Conservation (phyloP, 1,139 yeast genomes). For the Yamadazyma dendronema region DNA sequence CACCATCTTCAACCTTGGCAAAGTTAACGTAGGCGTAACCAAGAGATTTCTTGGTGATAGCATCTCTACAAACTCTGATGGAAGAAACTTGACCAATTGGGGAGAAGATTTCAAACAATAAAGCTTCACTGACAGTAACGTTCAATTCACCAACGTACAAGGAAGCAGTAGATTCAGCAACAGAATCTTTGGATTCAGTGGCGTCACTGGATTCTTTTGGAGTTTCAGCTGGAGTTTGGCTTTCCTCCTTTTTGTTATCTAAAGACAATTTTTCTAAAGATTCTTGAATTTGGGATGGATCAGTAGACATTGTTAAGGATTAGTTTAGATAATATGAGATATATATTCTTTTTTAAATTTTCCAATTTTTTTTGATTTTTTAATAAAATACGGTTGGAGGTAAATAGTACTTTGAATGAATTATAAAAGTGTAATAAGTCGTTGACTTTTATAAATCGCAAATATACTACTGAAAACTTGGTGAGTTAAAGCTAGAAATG, state of each 20-base stretch:
- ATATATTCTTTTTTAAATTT: constrained; percentile 10
- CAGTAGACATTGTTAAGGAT: constrained; percentile 35
- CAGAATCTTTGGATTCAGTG: constrained; percentile 28
- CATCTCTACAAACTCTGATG: constrained; percentile 98
- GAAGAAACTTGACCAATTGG: constrained; percentile 95
- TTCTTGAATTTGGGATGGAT: constrained; percentile 48
- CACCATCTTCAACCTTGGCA: constrained; percentile 88
- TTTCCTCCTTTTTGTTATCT: constrained; percentile 31
- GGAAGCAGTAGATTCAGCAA: constrained; percentile 69
- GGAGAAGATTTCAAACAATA: constrained; percentile 90
- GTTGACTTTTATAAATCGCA: constrained; percentile 2
- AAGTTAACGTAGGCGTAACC: constrained; percentile 99
- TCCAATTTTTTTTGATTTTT: constrained; percentile 12
- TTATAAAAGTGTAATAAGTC: constrained; percentile 2
- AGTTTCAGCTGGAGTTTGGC: constrained; percentile 26
- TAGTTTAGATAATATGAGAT: constrained; percentile 1
- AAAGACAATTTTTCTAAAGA: constrained; percentile 58
- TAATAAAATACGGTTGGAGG: constrained; percentile 1
- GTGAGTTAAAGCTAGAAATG: constrained; percentile 2
- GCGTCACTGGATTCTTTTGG: constrained; percentile 20
- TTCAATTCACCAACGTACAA: constrained; percentile 97
- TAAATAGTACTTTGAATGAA: constrained; percentile 2
- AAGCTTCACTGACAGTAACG: constrained; percentile 90
- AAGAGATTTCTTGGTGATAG: constrained; percentile 92
- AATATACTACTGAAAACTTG: constrained; percentile 3